Percentiles rank a stretch among this genome's conserved stretches.
phyloP scores from a whole-genome alignment of 495 filamentous ascomycete genomes.

The Parmelia sp. region DNA sequence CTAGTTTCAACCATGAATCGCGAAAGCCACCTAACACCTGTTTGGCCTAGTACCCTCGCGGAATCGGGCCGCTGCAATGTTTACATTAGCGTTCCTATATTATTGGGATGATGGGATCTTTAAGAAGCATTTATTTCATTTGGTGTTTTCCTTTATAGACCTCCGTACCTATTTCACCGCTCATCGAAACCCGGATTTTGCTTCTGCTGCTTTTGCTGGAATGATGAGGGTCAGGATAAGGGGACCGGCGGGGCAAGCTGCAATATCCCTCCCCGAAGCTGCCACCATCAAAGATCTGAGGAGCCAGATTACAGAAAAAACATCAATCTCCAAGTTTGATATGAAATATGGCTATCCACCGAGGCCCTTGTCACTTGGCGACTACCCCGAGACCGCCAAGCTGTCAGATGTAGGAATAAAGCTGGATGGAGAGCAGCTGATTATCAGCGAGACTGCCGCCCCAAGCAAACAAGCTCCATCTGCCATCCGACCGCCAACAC shows the following conservation, averaged over 20 bases:
- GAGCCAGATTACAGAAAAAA: conserved; percentile 48
- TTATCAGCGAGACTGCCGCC: conserved; percentile 47
- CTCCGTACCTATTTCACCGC: background rate
- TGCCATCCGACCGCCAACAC: background rate
- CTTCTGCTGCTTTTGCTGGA: background rate
- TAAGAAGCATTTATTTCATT: background rate
- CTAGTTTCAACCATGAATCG: background rate
- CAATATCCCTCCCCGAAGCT: conserved; percentile 56
- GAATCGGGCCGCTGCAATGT: background rate
- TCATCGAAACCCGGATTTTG: no score
- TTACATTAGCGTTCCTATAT: no score
- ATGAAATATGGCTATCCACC: conserved; percentile 86
- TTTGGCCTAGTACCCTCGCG: background rate
- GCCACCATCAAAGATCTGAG: conserved; percentile 61
- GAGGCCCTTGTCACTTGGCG: conserved; percentile 56
- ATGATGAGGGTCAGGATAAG: conserved; percentile 63
- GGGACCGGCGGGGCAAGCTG: conserved; percentile 55
- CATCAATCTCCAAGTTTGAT: conserved; percentile 51
- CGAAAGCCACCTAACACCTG: no score
- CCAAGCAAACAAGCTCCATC: conserved; percentile 12
- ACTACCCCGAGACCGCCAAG: conserved; percentile 38
- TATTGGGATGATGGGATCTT: no score
- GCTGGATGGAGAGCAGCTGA: conserved; percentile 75
- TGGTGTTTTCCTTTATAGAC: background rate
- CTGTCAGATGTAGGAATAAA: conserved; percentile 56